Evolutionary conservation across 192 early-diverging fungal genomes (phyloP), one percentile per base, ranked within the genome.

Genomic region (Coemansia sp.): DNA sequence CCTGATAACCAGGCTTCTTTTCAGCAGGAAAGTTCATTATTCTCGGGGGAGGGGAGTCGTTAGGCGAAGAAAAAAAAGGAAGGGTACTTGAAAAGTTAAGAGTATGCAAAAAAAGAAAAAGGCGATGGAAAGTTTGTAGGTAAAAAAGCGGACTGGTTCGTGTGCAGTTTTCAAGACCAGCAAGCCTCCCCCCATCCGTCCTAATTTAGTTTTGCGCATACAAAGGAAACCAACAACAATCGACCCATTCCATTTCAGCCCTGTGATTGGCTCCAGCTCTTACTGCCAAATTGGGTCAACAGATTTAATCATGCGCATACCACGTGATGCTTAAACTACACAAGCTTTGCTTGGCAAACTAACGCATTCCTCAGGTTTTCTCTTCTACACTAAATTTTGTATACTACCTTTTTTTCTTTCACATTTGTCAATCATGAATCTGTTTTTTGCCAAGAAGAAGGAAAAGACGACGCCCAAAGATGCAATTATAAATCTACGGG

Each of bases 401-500:
- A 27, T 16, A 29, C 5, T 29, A 18, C 27, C 57, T 57, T 18
- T 33, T 29, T 57, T 42, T 66, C 9, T 18, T 66, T 27, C 20
- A 55, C 18, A 9, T 29, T 29, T 29, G 29, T 12, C 47, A 29
- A 55, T 7, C 47, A 94, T 94, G 92, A 90, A 93, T 59, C 85
- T 92, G 31, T 92, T 94, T 75, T 92, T 91, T 68, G 84, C 85
- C 54, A 72, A 75, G 52, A 89, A 88, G 71, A 71, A 89, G 54
- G 90, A 92, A 68, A 82, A 88, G 61, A 41, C 86, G 22, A 88
- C 91, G 38, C 89, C 97, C 65, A 98, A 97, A 78, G 95, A 97
- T 83, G 95, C 97, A 63, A 97, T 99, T 71, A 89, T 95, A 65
- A 90, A 92, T 77, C 87, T 99, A 67, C 88, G 93, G 65, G 97